Conservation (phyloP, 108 stramenopile genomes). For the Cyclotella cryptica region DNA sequence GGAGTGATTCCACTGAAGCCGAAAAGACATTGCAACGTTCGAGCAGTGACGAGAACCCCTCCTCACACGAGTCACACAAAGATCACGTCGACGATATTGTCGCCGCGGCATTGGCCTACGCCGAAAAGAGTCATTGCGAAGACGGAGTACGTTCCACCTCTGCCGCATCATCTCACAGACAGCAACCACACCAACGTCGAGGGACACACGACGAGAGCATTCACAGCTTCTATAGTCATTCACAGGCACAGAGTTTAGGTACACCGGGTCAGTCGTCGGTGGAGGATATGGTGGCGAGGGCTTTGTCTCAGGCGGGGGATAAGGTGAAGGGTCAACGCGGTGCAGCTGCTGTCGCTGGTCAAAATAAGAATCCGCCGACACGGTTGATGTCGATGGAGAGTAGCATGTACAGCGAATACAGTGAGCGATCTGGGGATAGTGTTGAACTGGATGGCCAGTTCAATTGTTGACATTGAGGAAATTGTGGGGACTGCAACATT, state of each 20-base stretch:
- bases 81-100: constrained; percentile 41
- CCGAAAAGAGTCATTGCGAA: constrained; percentile 41
- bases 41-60: constrained; percentile 21
- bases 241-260: neutral
- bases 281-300: constrained; percentile 4
- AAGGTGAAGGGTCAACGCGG: neutral
- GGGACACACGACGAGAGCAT: neutral
- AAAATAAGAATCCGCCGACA: constrained; percentile 36
- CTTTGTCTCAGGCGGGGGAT: neutral
- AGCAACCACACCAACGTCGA: neutral
- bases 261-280: neutral
- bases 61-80: neutral
- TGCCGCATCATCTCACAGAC: neutral
- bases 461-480: neutral
- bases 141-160: neutral
- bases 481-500: too few species aligned
- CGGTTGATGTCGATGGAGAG: neutral
- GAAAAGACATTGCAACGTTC: constrained; percentile 4
- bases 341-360: constrained; percentile 41
- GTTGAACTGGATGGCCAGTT: neutral
- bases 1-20: constrained; percentile 11
- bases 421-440: neutral
- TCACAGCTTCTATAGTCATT: constrained; percentile 16
- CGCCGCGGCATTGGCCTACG: constrained; percentile 50
- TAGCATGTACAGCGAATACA: constrained; percentile 7